phyloP scores from a whole-genome alignment of 2,329 filamentous ascomycete genomes.

The Neurospora crassa region DNA sequence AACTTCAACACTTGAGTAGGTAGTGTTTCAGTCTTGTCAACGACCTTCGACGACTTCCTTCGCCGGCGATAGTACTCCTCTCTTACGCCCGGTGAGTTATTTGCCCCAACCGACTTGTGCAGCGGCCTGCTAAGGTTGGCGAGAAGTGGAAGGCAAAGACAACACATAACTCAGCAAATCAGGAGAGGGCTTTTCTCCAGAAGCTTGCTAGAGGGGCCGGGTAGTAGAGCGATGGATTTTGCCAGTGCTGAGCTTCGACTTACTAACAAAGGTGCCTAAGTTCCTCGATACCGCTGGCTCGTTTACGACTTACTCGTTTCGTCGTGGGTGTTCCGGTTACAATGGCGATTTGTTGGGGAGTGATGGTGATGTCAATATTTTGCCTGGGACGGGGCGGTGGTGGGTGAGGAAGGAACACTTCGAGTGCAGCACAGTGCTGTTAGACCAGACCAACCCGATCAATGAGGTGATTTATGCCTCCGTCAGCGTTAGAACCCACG shows the following conservation, averaged over 20 bases:
- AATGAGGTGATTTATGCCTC: not conserved
- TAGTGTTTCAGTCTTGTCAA: conserved; percentile 97
- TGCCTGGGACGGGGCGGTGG: not conserved
- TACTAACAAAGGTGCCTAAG: not conserved
- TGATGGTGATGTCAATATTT: not conserved
- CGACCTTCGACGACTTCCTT: conserved; percentile 26
- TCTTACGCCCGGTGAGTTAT: not conserved
- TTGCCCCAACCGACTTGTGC: not conserved
- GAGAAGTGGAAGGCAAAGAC: not conserved
- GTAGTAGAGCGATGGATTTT: not conserved
- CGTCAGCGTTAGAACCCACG: not conserved
- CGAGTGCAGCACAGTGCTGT: not conserved
- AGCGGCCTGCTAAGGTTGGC: not conserved
- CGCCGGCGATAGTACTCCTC: not conserved
- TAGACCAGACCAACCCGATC: not conserved
- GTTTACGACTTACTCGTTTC: not conserved
- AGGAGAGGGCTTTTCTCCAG: not conserved
- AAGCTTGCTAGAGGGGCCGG: not conserved
- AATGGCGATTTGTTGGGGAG: not conserved
- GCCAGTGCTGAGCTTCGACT: not conserved
- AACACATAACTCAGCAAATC: not conserved
- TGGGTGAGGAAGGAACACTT: not conserved
- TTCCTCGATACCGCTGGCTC: not conserved
- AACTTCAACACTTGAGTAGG: conserved; percentile 57
- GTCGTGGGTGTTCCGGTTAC: not conserved